Base-by-base conservation (phyloP, 1,284 basidiomycete genomes). In the Trametes hirsuta region DNA sequence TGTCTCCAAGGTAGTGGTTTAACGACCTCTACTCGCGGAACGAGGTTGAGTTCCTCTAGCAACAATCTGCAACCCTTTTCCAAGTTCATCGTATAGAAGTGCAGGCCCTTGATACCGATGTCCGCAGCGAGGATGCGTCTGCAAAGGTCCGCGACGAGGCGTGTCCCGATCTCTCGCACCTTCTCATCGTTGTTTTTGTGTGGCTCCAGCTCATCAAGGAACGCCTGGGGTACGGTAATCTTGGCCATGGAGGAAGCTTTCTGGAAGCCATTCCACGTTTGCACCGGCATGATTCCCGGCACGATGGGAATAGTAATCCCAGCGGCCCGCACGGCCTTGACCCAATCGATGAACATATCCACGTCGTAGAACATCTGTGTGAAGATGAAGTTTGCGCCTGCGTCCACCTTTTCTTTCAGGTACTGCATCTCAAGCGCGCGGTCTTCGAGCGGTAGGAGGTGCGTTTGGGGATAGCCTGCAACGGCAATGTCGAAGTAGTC, bases 71-170 rank as follows among this genome's bases (percentile, higher is more conserved):
- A 95, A 21, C 91, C 97, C 76, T 92, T 97, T 77, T 98, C 97
- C 52, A 99, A 79, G 74, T 99, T 99, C 87, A 99, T 92, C 58
- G 97, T 99, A 78, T 98, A 99, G 72, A 99, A 93, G 75, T 99
- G 97, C 63, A 98, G 77, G 5, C 93, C 94, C 46, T 85, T 85
- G 69, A 96, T 91, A 10, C 88, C 96, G 39, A 95, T 83, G 57
- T 88, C 83, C 41, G 88, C 87, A n/a, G 80, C 77, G 59, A 97
- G 78, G 66, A 97, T 94, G 61, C 81, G 81, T 58, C 87, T 81
- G 72, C 94, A 96, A 88, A 96, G 91, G 15, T 95, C 93, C 21
- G 90, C 91, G 21, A 97, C 93, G 25, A 96, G 82, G 74, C 88
- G 91, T 21, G 88, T 95, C 12, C 96, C 96, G 63, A 95, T 83